Evolutionary conservation across 129 eudicot genomes (phyloP), one percentile per base, ranked within the genome.

Genomic region (Artemisia annua): DNA sequence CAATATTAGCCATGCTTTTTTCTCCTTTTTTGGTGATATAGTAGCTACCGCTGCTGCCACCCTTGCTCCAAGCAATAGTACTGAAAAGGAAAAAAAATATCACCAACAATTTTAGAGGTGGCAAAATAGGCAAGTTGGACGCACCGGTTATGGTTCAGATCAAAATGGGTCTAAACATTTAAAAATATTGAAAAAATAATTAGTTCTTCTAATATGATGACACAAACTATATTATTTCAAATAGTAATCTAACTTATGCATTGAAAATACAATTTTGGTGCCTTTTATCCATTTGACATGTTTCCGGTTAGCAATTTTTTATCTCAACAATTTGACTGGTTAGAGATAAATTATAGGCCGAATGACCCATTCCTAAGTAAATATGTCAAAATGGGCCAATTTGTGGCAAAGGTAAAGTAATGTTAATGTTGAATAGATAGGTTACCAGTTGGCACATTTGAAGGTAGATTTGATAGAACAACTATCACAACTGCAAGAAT

Each of bases 371-470:
- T 7, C 28, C 19, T 19, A 8, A 20, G 63, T 57, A 57, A 10
- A 19, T 57, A 14, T 28, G 63, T 57, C 30, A 5, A 57, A 57
- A 57, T 19, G 0, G 26, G 24, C 30, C 56, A 18, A 56, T 10
- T 8, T 1, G 17, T 49, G 69, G 73, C 30, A 69, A 49, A 57
- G 9, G 1, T 32, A 11, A 15, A 4, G 11, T 20, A 26, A 63
- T 66, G 79, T 5, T 52, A 19, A 14, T 13, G 20, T 16, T 18
- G 11, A 59, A 18, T 63, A 24, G 44, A 51, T 49, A 48, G 20
- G 17, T 49, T 56, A 91, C 97, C 96, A 44, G 97, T 91, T 70
- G 97, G 96, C 30, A 91, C 97, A 77, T 91, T 92, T 26, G 98
- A 92, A 72, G 94, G 96, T 52, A 92, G 53, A 74, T 92, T 92